Evolutionary conservation across 768 basidiomycete genomes (phyloP), one percentile per base, ranked within the genome.

Genomic region (Pilatotrama ljubarskyi): DNA sequence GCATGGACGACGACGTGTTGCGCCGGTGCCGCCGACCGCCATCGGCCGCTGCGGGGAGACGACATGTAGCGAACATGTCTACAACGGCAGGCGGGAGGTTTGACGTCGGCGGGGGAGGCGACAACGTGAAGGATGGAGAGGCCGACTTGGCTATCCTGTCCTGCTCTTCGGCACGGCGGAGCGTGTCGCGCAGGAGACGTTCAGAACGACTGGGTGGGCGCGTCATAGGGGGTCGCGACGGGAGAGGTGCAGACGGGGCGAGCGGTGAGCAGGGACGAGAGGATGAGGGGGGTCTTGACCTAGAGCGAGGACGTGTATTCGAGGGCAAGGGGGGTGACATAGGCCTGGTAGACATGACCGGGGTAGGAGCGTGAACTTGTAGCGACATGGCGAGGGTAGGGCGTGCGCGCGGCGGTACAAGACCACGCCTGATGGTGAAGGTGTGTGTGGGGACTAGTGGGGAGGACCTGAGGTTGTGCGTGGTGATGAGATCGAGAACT

Each of bases 121-220:
- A 26, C 37, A 68, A 47, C 35, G 56, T 57, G 49, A 67, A 53
- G 41, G 68, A 56, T 26, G 68, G 36, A 9, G 70, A 61, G 38
- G 66, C 40, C 64, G 61, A 51, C 59, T 44, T 59, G 29, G 55
- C 38, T 43, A 68, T 46, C 66, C 80, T 72, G 68, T 74, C 68
- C 64, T 76, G 71, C 74, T 76, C 75, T 47, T 77, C 81, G 64
- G 77, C 84, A 47, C 81, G 76, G 26, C 75, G 71, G 53, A 86
- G 78, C 10, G 85, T 79, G 62, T 85, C 79, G 51, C 84, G 76
- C 49, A 86, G 76, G 46, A 86, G 78, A 10, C 78, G 76, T 65
- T 85, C 81, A 4, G 82, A 84, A 55, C 82, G 77, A 36, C 80
- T 81, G 0, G 82, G 73, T 0, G 82, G 77, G 49, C 79, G 76